phyloP scores from a whole-genome alignment of 306 rosid genomes.

The Acmispon strigosus region DNA sequence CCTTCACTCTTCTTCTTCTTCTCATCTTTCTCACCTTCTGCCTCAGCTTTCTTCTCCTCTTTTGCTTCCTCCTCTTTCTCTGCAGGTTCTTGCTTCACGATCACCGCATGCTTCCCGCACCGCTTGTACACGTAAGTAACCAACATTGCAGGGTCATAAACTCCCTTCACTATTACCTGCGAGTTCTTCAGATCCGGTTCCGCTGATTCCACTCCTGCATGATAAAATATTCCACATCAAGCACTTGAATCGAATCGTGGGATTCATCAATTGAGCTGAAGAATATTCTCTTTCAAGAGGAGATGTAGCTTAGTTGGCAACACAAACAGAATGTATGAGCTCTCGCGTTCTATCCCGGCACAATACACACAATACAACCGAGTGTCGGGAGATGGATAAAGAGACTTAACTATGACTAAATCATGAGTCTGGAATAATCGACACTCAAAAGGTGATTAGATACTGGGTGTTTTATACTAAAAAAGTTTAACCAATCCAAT shows the following conservation, averaged over 20 bases:
- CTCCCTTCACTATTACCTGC: slow-evolving; percentile 66
- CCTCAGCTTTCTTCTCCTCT: slow-evolving; percentile 21
- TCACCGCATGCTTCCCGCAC: slow-evolving; percentile 61
- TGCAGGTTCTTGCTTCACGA: slow-evolving; percentile 43
- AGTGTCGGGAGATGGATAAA: too few species aligned
- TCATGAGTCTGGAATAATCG: too few species aligned
- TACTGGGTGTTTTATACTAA: too few species aligned
- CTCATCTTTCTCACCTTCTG: slow-evolving; percentile 22
- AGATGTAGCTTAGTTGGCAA: too few species aligned
- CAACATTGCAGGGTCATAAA: slow-evolving; percentile 51
- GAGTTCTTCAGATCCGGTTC: slow-evolving; percentile 73
- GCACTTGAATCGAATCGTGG: slow-evolving; percentile 6
- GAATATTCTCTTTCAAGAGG: too few species aligned
- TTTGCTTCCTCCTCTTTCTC: slow-evolving; percentile 7
- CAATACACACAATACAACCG: too few species aligned
- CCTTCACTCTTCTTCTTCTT: slow-evolving; percentile 19
- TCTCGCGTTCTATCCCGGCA: too few species aligned
- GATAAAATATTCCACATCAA: background rate
- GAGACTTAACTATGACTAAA: too few species aligned
- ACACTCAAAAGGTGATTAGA: too few species aligned
- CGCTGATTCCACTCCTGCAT: slow-evolving; percentile 73
- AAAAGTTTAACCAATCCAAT: too few species aligned
- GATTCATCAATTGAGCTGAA: background rate
- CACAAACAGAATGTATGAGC: too few species aligned
- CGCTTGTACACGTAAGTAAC: slow-evolving; percentile 55